Conservation (phyloP, 805 yeast genomes). For the Zygosaccharomyces kombuchaensis region DNA sequence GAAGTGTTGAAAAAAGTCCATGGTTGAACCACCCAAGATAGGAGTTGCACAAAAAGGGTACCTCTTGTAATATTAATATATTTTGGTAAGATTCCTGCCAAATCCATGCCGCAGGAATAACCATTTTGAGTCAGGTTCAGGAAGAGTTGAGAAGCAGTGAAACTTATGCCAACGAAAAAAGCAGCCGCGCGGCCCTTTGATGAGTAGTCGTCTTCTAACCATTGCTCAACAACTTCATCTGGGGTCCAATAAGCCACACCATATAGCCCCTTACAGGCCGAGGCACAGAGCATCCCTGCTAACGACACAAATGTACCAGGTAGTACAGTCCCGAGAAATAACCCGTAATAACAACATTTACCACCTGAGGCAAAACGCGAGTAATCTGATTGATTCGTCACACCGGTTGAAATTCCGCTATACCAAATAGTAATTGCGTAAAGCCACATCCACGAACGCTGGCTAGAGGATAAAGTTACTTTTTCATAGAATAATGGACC, state of each 20-base stretch:
- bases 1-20: conserved; percentile 40
- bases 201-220: conserved; percentile 38
- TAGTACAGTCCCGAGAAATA: conserved; percentile 34
- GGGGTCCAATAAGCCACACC: conserved; percentile 40
- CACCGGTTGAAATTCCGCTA: conserved; percentile 39
- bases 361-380: conserved; percentile 37
- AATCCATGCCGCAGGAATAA: conserved; percentile 39
- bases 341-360: conserved; percentile 32
- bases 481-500: conserved; percentile 32
- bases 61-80: conserved; percentile 38
- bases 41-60: conserved; percentile 33
- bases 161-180: conserved; percentile 38
- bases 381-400: conserved; percentile 41
- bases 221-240: conserved; percentile 36
- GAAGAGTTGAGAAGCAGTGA: conserved; percentile 36
- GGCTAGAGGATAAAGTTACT: conserved; percentile 24
- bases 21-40: conserved; percentile 40
- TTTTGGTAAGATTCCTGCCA: conserved; percentile 36
- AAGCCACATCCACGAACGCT: conserved; percentile 41
- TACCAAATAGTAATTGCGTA: conserved; percentile 41
- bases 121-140: conserved; percentile 38
- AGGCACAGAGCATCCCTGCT: conserved; percentile 39
- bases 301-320: conserved; percentile 39
- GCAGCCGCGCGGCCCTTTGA: conserved; percentile 39
- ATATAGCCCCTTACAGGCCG: conserved; percentile 34